Base-by-base conservation (phyloP, 2,329 filamentous ascomycete genomes). In the Claviceps maximensis region DNA sequence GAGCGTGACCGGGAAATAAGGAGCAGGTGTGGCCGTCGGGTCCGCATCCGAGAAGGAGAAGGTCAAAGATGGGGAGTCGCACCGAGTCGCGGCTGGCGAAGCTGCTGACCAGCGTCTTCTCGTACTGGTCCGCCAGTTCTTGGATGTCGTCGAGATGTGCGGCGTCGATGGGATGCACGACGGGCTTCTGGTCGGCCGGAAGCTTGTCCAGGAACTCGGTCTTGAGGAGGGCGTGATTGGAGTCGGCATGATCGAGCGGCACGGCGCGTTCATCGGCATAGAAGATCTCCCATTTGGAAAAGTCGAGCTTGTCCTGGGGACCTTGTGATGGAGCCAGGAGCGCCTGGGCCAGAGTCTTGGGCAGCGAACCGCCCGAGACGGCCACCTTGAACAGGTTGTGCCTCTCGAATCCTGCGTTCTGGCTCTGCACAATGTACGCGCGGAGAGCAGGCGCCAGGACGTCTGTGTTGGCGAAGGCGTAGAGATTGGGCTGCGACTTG, bases 1-100 rank as follows among this genome's bases (percentile, higher is more conserved):
- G 78, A 54, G 84, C 80, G 66, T 96, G 91, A 53, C 85, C 86
- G 5, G 93, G 93, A 76, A 98, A 98, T 51, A 98, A 76, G 62
- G 86, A 93, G 82, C 93, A 97, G 36, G 93, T 97, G 74, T 98
- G 93, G 51, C 93, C 93, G 68, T 97, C 93, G 15, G 93, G 91
- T 0, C 93, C 93, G 67, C 88, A 95, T 62, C 93, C 93, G 44
- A 98, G 82, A 44, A 98, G 80, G 53, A 98, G 77, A 51, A 98
- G 80, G 68, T 98, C 93, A 69, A 97, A 98, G 64, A 95, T 86
- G 60, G 93, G 93, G 47, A 96, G 76, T 70, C 89, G 90, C 67
- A 98, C 91, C 58, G 87, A 93, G 72, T 98, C 93, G 66, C 91
- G 86, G 58, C 84, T 85, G 17, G 93, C 93, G 64, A 98, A 98